These are phyloP conservation scores for Trichomonas vaginalis DNA, from an alignment of 208 protist species.

Conservation along the genomic window DNA sequence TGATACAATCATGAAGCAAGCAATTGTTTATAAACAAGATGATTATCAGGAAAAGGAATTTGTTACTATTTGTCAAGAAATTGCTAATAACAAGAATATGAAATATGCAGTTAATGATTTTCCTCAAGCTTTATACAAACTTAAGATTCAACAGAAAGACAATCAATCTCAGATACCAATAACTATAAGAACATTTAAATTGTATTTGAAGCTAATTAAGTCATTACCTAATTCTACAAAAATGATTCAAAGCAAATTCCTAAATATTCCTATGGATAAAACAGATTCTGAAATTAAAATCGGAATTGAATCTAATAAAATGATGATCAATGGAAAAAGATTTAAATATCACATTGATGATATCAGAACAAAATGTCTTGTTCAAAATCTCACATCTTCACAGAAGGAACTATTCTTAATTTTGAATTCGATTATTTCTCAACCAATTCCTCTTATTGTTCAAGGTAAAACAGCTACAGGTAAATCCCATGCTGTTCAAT, in stretches of 20 bases:
- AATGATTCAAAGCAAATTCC: too few relatives aligned
- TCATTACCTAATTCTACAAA: not conserved
- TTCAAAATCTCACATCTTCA: not conserved
- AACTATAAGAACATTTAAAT: not conserved
- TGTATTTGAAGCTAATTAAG: not conserved
- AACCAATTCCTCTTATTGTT: not conserved
- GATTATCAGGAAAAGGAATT: not conserved
- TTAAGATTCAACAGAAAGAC: not conserved
- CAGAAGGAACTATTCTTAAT: not conserved
- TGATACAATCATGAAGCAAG: too few relatives aligned
- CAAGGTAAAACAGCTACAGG: constrained; percentile 1
- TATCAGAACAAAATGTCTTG: not conserved
- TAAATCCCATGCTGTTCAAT: not conserved
- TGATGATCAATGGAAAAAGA: not conserved
- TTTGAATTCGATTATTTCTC: not conserved
- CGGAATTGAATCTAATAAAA: not conserved
- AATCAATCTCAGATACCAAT: not conserved
- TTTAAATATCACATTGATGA: not conserved
- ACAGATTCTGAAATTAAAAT: not conserved
- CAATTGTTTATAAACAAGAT: not conserved
- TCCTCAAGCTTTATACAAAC: not conserved
- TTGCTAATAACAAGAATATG: not conserved
- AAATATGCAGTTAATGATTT: not conserved
- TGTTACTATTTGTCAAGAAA: not conserved
- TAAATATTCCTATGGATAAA: not conserved